Evolutionary conservation across 2,329 filamentous ascomycete species (phyloP), one percentile per base, ranked within the genome.

Genomic region (Hymenoscyphus albidus): DNA sequence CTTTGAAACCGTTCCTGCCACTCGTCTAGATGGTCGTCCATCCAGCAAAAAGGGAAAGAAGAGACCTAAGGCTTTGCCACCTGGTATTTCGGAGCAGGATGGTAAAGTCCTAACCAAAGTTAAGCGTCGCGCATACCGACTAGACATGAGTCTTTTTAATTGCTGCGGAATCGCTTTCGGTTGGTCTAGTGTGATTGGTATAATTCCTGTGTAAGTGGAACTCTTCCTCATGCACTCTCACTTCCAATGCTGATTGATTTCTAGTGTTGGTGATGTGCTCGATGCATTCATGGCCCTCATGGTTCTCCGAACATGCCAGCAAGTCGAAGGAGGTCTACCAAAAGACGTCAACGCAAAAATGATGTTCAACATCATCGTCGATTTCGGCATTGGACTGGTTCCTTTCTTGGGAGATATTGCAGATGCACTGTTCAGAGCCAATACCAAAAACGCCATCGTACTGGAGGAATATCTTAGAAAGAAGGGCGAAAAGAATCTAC

Each of bases 111-210:
- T 98, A 68, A 96, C 90, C 71, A 90, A 89, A 72, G 92, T 96
- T 71, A 94, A 96, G 77, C 85, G 89, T 71, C 85, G 90, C 65
- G 93, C 95, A 40, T 96, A 97, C 78, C 84, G 87, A 44, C 85
- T 97, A 32, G 95, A 98, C 77, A 90, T 92, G 81, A 86, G 85
- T 63, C 84, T 97, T 5, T 96, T 94, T 80, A 93, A 85, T 73
- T 85, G 92, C 74, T 85, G 90, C 69, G 92, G 93, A 55, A 83
- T 96, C 65, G 86, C 88, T 64, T 93, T 98, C 74, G 95, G 95
- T 62, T 97, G 93, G 92, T 87, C 91, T 61, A 90, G 89, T 71
- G 85, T 97, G 64, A 91, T 98, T 72, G 95, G 89, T 14, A 75
- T 98, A 7, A 77, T 98, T 62, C 95, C 95, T 71, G 85, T 85